phyloP scores from a whole-genome alignment of 257 asterid species.

The Capsicum pubescens region DNA sequence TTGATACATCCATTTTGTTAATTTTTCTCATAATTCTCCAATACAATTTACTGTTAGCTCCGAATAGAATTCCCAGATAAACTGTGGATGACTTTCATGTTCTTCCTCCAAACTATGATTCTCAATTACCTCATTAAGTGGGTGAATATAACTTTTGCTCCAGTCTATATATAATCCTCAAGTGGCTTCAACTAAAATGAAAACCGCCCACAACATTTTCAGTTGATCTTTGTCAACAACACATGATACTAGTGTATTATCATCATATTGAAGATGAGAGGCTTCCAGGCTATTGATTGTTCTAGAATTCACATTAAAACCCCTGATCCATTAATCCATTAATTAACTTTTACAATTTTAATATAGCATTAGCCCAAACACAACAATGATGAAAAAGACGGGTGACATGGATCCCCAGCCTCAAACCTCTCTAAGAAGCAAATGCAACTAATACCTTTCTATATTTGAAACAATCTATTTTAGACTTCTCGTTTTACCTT shows the following conservation, averaged over 20 bases:
- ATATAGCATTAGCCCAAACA: not conserved
- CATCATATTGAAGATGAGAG: not conserved
- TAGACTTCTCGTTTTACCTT: not conserved
- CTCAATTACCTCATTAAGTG: not conserved
- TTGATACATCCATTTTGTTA: not conserved
- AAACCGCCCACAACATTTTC: not conserved
- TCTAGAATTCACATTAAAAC: not conserved
- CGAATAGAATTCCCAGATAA: too few species aligned
- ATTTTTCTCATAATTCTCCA: not conserved
- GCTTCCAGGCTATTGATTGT: not conserved
- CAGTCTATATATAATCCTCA: not conserved
- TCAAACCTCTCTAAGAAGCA: not conserved
- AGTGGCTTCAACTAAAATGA: not conserved
- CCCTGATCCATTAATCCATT: not conserved
- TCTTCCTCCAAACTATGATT: not conserved
- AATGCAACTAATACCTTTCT: not conserved
- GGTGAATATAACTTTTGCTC: not conserved
- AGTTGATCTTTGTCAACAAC: conserved; percentile 13
- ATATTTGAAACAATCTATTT: not conserved
- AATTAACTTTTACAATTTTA: not conserved
- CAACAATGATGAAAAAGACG: not conserved
- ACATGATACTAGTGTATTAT: not conserved
- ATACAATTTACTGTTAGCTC: not conserved
- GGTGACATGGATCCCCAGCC: not conserved
- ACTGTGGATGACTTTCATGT: too few species aligned